Evolutionary conservation across 257 asterid genomes (phyloP).

Genomic region (Mitragyna speciosa): DNA sequence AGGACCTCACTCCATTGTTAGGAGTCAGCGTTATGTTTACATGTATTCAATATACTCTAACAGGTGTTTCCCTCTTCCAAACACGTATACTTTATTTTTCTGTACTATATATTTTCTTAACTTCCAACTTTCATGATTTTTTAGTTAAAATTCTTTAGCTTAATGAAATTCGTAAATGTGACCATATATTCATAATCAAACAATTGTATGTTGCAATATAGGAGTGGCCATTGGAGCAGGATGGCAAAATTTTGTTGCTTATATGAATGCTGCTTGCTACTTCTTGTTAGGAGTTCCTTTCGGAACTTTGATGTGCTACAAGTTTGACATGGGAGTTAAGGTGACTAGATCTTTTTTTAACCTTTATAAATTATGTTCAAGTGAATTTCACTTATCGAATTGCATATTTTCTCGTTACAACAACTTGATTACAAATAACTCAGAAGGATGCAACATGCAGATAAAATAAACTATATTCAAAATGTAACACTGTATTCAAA

Average conservation of each 20-base stretch:
- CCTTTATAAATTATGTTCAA: not conserved
- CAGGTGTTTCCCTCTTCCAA: not conserved
- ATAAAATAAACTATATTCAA: too few species aligned
- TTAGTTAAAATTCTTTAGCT: too few species aligned
- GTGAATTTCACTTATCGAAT: too few species aligned
- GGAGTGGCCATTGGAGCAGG: constrained; percentile 87
- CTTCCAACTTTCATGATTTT: too few species aligned
- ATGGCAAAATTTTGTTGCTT: constrained; percentile 71
- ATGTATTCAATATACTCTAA: constrained; percentile 17
- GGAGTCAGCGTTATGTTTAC: constrained; percentile 42
- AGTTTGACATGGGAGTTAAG: constrained; percentile 45
- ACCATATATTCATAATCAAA: too few species aligned
- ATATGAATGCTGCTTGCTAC: constrained; percentile 57
- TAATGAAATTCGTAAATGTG: too few species aligned
- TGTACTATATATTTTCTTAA: too few species aligned
- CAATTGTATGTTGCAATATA: constrained; percentile 30
- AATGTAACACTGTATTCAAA: too few species aligned
- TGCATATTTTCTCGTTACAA: too few species aligned
- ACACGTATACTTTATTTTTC: too few species aligned
- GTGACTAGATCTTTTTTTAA: constrained; percentile 15
- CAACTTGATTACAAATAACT: too few species aligned
- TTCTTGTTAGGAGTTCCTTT: constrained; percentile 59
- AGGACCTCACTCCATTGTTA: constrained; percentile 49
- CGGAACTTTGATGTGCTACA: constrained; percentile 47
- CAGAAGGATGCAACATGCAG: too few species aligned